A percentile compares a stretch with the other conserved stretches of the same genome.
phyloP scores from a whole-genome alignment of 2,329 filamentous ascomycete genomes.

The Huntiella savannae region DNA sequence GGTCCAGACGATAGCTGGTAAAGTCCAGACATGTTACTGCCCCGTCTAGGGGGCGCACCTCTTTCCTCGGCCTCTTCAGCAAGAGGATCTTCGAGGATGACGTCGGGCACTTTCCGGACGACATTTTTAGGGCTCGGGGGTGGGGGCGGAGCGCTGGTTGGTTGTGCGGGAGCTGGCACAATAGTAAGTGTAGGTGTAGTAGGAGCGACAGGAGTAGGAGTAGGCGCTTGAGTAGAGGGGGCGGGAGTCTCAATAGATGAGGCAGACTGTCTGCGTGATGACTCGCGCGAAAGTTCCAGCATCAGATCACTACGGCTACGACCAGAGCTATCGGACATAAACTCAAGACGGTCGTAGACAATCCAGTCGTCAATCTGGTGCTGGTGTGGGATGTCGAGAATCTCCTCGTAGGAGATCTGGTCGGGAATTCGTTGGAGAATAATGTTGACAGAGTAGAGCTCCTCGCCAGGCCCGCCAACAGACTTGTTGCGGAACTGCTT shows the following conservation, averaged over 20 bases:
- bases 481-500: conserved; percentile 26
- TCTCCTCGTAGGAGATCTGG: conserved; percentile 24
- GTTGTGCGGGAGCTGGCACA: neutral
- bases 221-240: neutral
- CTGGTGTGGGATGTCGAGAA: conserved; percentile 29
- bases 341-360: conserved; percentile 28
- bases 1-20: conserved; percentile 6
- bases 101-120: conserved; percentile 4
- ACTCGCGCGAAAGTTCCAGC: conserved; percentile 6
- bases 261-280: conserved; percentile 7
- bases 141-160: neutral
- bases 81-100: conserved; percentile 9
- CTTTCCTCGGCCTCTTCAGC: conserved; percentile 7
- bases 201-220: neutral
- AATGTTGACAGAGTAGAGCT: conserved; percentile 21
- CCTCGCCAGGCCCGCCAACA: neutral
- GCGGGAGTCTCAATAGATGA: neutral
- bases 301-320: conserved; percentile 9
- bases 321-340: conserved; percentile 14
- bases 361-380: conserved; percentile 38
- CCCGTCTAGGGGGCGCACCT: neutral
- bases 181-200: neutral
- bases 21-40: conserved; percentile 3
- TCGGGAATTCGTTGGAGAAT: conserved; percentile 25
- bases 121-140: conserved; percentile 4